Conservation (phyloP, 331 rosid species). For the Stylosanthes scabra region DNA sequence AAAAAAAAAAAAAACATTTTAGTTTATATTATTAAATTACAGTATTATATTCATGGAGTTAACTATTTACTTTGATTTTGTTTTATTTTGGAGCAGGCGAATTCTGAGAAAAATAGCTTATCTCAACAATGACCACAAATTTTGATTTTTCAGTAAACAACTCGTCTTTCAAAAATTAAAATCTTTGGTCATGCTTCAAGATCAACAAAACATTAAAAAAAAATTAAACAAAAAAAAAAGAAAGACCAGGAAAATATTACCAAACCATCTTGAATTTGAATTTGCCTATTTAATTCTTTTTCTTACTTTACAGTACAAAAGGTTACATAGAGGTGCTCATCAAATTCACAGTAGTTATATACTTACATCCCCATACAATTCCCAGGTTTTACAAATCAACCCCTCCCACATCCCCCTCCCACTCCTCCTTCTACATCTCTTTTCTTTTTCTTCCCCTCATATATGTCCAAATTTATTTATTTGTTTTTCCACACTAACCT, state of each 20-base stretch:
- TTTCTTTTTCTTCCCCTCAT: not conserved
- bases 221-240: not conserved
- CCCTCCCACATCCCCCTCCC: slow-evolving; percentile 42
- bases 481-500: slow-evolving; percentile 20
- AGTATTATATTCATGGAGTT: too few relatives aligned
- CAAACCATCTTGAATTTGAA: slow-evolving; percentile 32
- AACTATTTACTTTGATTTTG: too few relatives aligned
- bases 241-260: not conserved
- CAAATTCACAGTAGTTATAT: slow-evolving; percentile 23
- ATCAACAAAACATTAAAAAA: not conserved
- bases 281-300: slow-evolving; percentile 35
- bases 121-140: not conserved
- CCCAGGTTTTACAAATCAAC: slow-evolving; percentile 25
- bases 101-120: not conserved
- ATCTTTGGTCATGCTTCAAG: too few relatives aligned
- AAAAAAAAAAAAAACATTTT: too few relatives aligned
- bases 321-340: slow-evolving; percentile 20
- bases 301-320: slow-evolving; percentile 40
- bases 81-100: not conserved
- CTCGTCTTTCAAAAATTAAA: too few relatives aligned
- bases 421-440: not conserved
- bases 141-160: not conserved
- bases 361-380: slow-evolving; percentile 10
- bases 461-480: not conserved
- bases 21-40: not conserved